Conservation (phyloP, 2,329 filamentous ascomycete genomes). For the Dothideomycetes sp. region DNA sequence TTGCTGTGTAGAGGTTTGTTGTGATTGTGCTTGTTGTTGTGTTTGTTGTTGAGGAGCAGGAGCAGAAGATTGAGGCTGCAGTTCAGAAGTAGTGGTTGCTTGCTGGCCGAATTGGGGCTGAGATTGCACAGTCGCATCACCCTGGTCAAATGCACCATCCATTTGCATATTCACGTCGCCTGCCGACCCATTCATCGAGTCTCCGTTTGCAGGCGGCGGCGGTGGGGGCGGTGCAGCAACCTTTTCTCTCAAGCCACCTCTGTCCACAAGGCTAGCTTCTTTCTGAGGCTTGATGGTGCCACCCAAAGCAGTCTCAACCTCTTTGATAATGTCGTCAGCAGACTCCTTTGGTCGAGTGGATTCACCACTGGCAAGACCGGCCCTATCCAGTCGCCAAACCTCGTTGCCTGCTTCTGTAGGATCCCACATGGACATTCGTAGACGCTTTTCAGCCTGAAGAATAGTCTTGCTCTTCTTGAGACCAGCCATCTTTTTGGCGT, state of each 20-base stretch:
- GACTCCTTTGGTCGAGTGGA: slow-evolving; percentile 30
- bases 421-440: slow-evolving; percentile 54
- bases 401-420: slow-evolving; percentile 45
- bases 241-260: slow-evolving; percentile 23
- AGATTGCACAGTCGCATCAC: slow-evolving; percentile 50
- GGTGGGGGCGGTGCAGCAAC: slow-evolving; percentile 9
- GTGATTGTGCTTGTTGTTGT: slow-evolving; percentile 4
- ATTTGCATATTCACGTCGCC: slow-evolving; percentile 16
- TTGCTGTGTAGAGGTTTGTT: slow-evolving; percentile 5
- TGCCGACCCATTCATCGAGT: background rate
- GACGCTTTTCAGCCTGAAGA: slow-evolving; percentile 62
- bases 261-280: slow-evolving; percentile 18
- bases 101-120: slow-evolving; percentile 16
- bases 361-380: slow-evolving; percentile 28
- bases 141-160: slow-evolving; percentile 33
- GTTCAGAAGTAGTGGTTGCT: background rate
- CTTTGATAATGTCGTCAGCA: slow-evolving; percentile 62
- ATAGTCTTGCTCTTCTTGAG: slow-evolving; percentile 59
- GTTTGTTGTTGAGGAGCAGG: slow-evolving; percentile 2
- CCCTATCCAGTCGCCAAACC: slow-evolving; percentile 48
- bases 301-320: slow-evolving; percentile 62
- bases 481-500: slow-evolving; percentile 66
- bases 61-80: slow-evolving; percentile 2
- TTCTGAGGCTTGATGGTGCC: slow-evolving; percentile 43
- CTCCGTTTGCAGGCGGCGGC: background rate